Conservation (phyloP, 208 protist species). For the Leptomonas seymouri region DNA sequence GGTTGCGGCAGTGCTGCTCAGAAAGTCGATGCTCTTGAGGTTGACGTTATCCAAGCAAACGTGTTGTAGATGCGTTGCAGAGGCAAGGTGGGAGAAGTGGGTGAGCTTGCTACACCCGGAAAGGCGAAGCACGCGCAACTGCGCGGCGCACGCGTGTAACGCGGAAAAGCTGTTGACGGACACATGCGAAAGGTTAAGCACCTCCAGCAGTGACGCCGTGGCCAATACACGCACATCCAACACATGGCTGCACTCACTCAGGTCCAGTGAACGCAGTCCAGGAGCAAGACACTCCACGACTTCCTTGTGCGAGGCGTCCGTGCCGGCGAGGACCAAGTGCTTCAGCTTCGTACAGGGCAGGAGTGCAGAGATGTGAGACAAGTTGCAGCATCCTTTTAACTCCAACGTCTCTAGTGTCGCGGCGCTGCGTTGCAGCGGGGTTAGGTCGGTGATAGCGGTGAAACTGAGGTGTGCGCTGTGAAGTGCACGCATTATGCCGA, state of each 20-base stretch:
- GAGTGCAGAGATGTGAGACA: neutral
- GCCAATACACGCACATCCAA: neutral
- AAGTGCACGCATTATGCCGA: neutral
- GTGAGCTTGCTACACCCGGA: constrained; percentile 1
- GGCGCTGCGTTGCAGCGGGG: neutral
- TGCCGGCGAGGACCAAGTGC: constrained; percentile 1
- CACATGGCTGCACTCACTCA: neutral
- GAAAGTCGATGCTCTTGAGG: neutral
- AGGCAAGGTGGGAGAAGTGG: constrained; percentile 4
- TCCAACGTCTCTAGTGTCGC: constrained; percentile 10
- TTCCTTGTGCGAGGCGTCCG: neutral
- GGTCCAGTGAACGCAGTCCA: neutral
- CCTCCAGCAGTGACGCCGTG: constrained; percentile 6
- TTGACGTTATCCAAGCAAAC: neutral
- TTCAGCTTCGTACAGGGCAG: neutral
- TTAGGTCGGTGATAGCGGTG: constrained; percentile 3
- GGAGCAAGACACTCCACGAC: neutral
- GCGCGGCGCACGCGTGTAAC: neutral
- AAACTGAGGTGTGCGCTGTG: constrained; percentile 4
- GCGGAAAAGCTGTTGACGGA: neutral
- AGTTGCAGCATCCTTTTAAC: constrained; percentile 5
- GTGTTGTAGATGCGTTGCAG: neutral
- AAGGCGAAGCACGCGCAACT: constrained; percentile 2
- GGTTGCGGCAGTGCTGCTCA: neutral
- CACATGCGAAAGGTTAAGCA: constrained; percentile 15